Conservation (phyloP, 495 filamentous ascomycete species). For the Xylaria intraflava region DNA sequence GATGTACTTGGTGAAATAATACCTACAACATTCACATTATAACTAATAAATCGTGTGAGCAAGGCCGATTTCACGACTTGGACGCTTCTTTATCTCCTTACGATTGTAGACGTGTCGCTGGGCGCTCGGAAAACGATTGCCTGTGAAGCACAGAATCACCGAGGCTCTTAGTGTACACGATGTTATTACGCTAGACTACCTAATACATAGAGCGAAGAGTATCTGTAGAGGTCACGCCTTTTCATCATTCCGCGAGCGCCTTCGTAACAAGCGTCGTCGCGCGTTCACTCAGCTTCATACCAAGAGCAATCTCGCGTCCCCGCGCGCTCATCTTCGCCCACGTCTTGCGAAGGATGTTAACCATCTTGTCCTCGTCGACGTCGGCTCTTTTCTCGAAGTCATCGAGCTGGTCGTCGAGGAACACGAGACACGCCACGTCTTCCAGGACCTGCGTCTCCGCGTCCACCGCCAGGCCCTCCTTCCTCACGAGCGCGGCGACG, state of each 20-base stretch:
- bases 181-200: too few species aligned
- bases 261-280: conserved; percentile 54
- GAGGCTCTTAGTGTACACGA: too few species aligned
- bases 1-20: too few species aligned
- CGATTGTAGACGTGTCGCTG: not conserved
- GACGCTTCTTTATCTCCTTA: not conserved
- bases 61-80: too few species aligned
- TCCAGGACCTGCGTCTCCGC: conserved; percentile 66
- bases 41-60: too few species aligned
- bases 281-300: conserved; percentile 55
- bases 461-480: conserved; percentile 57
- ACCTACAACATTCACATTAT: too few species aligned
- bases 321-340: conserved; percentile 73
- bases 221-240: not conserved
- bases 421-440: conserved; percentile 81
- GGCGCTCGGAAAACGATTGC: conserved; percentile 3
- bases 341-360: conserved; percentile 69
- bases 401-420: conserved; percentile 78
- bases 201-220: too few species aligned
- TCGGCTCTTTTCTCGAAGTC: conserved; percentile 54
- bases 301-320: conserved; percentile 61
- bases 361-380: conserved; percentile 63
- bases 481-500: conserved; percentile 56
- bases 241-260: conserved; percentile 47
- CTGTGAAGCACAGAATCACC: too few species aligned